Base-by-base conservation (phyloP, 192 early-diverging fungal genomes). In the Globomyces pollinis-pini region DNA sequence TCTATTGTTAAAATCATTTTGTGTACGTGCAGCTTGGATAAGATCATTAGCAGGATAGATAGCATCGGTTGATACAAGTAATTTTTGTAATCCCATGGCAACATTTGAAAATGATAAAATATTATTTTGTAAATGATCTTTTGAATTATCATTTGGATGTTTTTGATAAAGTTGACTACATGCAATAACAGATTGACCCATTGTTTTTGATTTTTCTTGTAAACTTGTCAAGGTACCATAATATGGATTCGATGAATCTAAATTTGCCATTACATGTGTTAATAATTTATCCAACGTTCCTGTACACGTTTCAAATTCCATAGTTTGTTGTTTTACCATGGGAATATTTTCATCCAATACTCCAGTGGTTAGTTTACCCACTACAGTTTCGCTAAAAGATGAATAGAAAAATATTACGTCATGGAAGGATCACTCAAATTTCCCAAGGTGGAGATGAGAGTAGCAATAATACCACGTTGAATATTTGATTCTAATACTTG, bases 41-140 rank as follows among this genome's bases (percentile, higher is more conserved):
- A 76, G 32, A 12, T 76, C 68, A 3, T 56, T 18, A 30, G 64
- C 65, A 35, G 71, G 50, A 51, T 69, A 76, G n/a, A 72, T 51
- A 0, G 70, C 74, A 31, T 72, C 70, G 33, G 68, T 63, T 16
- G 52, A 51, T 21, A 73, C 50, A 15, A 68, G 9, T 12, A 45
- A 41, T 24, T 64, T 55, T 36, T 18, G 21, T 8, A 55, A 5
- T 7, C 23, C 29, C 33, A 33, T 36, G 15, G 33, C 23, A 33
- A 21, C 7, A 35, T 55, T 31, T 16, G 53, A 24, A 34, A 33
- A 55, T 7, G 38, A 41, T 23, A 2, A 4, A 7, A 55, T 36
- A 21, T 1, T 36, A 24, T 55, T 55, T 6, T 24, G 29, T 34
- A 28, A 20, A 35, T 38, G 24, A 33, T 36, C 30, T 34, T 36